These are phyloP conservation scores for Trametes cinnabarina DNA, from an alignment of 768 basidiomycete species.

Conservation along the genomic window DNA sequence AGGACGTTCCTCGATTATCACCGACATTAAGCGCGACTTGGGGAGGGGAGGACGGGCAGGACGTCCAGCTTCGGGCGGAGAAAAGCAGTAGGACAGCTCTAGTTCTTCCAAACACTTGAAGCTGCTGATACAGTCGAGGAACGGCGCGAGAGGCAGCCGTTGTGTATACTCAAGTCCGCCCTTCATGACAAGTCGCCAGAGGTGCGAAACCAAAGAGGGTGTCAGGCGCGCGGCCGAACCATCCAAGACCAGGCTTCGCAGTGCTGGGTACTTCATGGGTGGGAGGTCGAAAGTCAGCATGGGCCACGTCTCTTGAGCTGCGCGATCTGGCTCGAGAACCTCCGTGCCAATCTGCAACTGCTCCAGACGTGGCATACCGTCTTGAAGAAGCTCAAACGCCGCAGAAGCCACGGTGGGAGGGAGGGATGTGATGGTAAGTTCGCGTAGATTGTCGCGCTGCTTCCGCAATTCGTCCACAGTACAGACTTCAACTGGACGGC, in stretches of 20 bases:
- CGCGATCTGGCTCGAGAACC: background rate
- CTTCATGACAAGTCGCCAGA: background rate
- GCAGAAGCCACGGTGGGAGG: background rate
- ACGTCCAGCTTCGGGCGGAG: background rate
- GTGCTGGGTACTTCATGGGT: background rate
- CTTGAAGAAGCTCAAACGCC: background rate
- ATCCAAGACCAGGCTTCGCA: background rate
- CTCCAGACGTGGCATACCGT: background rate
- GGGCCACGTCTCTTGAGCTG: background rate
- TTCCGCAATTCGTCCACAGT: background rate
- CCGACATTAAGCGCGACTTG: background rate
- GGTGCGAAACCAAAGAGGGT: background rate
- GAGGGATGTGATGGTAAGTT: background rate
- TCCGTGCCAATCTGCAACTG: background rate
- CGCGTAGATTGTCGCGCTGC: background rate
- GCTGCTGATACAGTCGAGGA: background rate
- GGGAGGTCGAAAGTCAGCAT: background rate
- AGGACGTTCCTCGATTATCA: background rate
- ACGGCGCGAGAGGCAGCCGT: background rate
- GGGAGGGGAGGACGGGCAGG: background rate
- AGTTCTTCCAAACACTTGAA: constrained; percentile 5
- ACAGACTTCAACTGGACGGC: background rate
- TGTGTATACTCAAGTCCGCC: background rate
- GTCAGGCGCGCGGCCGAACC: background rate
- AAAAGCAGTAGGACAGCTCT: background rate